A percentile compares a stretch with the other conserved stretches of the same genome.
phyloP scores from a whole-genome alignment of 2,329 filamentous ascomycete genomes.

The Cytospora piceae region DNA sequence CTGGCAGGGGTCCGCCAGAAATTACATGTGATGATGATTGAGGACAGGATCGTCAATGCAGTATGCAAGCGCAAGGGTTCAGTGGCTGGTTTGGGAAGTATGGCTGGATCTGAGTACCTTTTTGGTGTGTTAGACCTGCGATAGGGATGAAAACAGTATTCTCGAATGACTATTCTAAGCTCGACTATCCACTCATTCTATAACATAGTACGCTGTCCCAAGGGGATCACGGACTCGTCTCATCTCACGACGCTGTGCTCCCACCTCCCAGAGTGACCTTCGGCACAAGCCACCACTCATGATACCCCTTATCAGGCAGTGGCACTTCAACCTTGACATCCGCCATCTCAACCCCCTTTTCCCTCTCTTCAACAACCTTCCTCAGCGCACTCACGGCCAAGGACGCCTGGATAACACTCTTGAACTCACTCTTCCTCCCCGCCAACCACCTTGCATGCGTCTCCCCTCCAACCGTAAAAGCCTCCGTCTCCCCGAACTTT shows the following conservation, averaged over 20 bases:
- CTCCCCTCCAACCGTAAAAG: constrained; percentile 53
- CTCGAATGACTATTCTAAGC: background rate
- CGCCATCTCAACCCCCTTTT: constrained; percentile 25
- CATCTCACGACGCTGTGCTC: constrained; percentile 6
- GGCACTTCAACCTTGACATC: constrained; percentile 54
- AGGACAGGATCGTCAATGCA: background rate
- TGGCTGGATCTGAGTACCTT: background rate
- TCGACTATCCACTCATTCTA: background rate
- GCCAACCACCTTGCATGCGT: constrained; percentile 65
- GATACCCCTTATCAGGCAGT: constrained; percentile 57
- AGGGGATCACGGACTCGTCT: background rate
- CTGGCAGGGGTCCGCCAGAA: background rate
- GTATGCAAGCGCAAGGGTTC: background rate
- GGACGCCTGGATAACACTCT: constrained; percentile 71
- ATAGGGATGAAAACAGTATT: background rate
- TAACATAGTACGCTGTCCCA: background rate
- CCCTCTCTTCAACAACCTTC: constrained; percentile 53
- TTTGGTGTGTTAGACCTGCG: background rate
- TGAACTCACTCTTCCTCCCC: constrained; percentile 63
- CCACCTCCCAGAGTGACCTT: constrained; percentile 41
- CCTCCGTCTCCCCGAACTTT: constrained; percentile 54
- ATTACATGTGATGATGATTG: background rate
- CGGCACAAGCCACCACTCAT: constrained; percentile 69
- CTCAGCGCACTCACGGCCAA: constrained; percentile 65
- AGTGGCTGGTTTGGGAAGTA: background rate